Conservation (phyloP, 768 basidiomycete species). For the Termitomyces titanicus region DNA sequence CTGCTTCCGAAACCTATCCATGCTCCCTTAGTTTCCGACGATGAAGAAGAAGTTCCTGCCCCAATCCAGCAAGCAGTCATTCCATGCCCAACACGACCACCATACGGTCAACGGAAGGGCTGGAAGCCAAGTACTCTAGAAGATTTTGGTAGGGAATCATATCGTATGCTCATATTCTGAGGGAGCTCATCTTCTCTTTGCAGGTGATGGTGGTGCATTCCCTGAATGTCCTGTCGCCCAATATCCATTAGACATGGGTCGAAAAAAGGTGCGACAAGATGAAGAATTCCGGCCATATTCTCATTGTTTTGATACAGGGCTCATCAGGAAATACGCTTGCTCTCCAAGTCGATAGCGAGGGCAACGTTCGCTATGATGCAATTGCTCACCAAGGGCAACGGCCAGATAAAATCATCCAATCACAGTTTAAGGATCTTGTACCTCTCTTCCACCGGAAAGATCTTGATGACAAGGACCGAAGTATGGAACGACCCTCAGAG, state of each 20-base stretch:
- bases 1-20: constrained; percentile 66
- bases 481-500: constrained; percentile 91
- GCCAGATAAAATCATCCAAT: constrained; percentile 81
- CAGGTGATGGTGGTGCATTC: constrained; percentile 83
- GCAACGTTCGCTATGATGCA: constrained; percentile 95
- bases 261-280: constrained; percentile 72
- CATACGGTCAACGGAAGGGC: constrained; percentile 79
- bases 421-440: constrained; percentile 97
- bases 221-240: constrained; percentile 98
- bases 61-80: constrained; percentile 37
- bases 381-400: constrained; percentile 96
- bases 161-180: not conserved
- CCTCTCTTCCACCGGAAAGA: constrained; percentile 90
- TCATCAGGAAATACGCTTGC: constrained; percentile 93
- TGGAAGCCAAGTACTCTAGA: constrained; percentile 85
- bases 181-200: not conserved
- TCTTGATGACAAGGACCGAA: constrained; percentile 64
- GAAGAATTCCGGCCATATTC: not conserved
- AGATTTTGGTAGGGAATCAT: constrained; percentile 68
- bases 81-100: constrained; percentile 57
- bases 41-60: constrained; percentile 50
- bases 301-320: constrained; percentile 44
- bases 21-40: constrained; percentile 49
- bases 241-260: constrained; percentile 93
- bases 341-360: constrained; percentile 94